Evolutionary conservation across 169 alveolate genomes (phyloP).

Genomic region (Eimeria sp.): DNA sequence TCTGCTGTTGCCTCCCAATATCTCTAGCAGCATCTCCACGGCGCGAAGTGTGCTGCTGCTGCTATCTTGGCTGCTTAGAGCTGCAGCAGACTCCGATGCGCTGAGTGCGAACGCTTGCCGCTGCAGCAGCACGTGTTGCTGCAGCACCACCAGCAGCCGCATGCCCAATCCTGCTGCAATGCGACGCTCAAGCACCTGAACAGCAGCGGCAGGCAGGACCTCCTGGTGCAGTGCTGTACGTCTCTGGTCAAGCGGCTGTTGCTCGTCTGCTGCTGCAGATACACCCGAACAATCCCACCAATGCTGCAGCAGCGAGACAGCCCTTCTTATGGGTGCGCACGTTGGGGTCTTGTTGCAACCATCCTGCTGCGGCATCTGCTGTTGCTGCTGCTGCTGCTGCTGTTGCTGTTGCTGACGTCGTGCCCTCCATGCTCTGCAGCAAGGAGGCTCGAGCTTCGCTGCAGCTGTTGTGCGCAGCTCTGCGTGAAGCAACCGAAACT

Average conservation of each 20-base stretch:
- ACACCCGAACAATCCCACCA: constrained; percentile 55
- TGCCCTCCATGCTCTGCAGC: constrained; percentile 44
- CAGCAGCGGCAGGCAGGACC: constrained; percentile 63
- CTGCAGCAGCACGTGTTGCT: constrained; percentile 70
- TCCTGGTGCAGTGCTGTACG: constrained; percentile 30
- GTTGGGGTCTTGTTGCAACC: constrained; percentile 58
- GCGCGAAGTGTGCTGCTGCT: constrained; percentile 59
- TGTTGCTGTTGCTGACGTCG: constrained; percentile 56
- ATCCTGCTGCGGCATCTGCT: background rate
- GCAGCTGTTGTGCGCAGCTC: constrained; percentile 44
- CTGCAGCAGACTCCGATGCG: constrained; percentile 59
- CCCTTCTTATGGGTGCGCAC: constrained; percentile 30
- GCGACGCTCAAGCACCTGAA: constrained; percentile 66
- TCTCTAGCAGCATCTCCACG: constrained; percentile 20
- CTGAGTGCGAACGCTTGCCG: constrained; percentile 64
- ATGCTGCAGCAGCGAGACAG: constrained; percentile 21
- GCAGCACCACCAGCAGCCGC: constrained; percentile 74
- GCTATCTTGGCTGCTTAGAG: background rate
- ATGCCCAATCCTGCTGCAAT: constrained; percentile 31
- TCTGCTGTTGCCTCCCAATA: constrained; percentile 2
- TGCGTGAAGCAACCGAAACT: constrained; percentile 41
- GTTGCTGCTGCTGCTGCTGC: constrained; percentile 42
- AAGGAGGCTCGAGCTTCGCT: constrained; percentile 29
- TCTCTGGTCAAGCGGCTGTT: constrained; percentile 5
- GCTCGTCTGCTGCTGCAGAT: constrained; percentile 70